Percentiles rank a stretch among this genome's conserved stretches.
phyloP scores from a whole-genome alignment of 306 rosid species.

The Malus fusca region DNA sequence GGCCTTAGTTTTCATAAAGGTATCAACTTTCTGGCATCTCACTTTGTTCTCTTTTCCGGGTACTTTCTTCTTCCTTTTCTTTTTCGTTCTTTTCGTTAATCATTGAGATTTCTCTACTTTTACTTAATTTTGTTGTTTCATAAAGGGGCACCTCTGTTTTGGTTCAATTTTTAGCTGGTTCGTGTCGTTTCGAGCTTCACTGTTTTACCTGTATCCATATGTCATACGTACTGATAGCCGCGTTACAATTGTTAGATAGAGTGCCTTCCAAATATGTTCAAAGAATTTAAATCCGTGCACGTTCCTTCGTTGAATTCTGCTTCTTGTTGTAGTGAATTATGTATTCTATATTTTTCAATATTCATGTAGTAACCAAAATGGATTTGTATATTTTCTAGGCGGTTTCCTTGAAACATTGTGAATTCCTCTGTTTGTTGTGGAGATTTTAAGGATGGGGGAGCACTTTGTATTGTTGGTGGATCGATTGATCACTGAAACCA shows the following conservation, averaged over 20 bases:
- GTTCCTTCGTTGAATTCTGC: too few species aligned
- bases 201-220: not conserved
- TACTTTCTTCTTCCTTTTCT: conserved; percentile 22
- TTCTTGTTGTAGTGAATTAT: not conserved
- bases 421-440: conserved; percentile 1
- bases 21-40: conserved; percentile 26
- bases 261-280: too few species aligned
- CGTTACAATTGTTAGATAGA: too few species aligned
- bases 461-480: conserved; percentile 88
- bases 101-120: conserved; percentile 6
- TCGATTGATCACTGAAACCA: conserved; percentile 86
- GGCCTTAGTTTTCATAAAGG: conserved; percentile 26
- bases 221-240: not conserved
- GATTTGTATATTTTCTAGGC: conserved; percentile 9
- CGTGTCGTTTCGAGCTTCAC: not conserved
- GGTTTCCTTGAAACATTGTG: conserved; percentile 4
- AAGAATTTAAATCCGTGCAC: too few species aligned
- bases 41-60: conserved; percentile 13
- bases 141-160: conserved; percentile 5
- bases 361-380: not conserved
- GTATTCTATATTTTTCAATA: not conserved
- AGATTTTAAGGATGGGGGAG: conserved; percentile 66
- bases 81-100: conserved; percentile 12
- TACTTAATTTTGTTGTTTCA: not conserved
- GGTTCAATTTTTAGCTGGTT: conserved; percentile 6